Base-by-base conservation (phyloP, 176 grass and related monocot genomes). In the Oryza brachyantha region DNA sequence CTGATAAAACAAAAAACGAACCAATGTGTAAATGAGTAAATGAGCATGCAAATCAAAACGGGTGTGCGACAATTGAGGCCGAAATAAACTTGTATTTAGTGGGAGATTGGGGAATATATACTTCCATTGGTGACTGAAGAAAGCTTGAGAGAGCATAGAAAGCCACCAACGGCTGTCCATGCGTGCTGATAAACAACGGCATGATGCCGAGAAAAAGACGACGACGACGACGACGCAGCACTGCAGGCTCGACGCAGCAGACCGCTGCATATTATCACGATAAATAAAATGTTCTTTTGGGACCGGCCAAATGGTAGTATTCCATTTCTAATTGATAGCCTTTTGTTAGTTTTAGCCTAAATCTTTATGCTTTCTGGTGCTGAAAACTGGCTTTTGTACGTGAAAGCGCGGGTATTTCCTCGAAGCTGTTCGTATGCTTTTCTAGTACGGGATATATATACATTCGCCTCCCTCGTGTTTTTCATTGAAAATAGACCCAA, bases 1-100 rank as follows among this genome's bases (percentile, higher is more conserved):
- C 34, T 3, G 52, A 41, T 27, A 72, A 39, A 69, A 73, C 21
- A 10, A 31, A 34, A 52, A 19, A 52, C 31, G 13, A n/a, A 39
- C 0, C 11, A n/a, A n/a, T n/a, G 7, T 3, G 38, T 8, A 41
- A n/a, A n/a, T n/a, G n/a, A n/a, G n/a, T 29, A 36, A 64, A n/a
- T 16, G 24, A 34, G 10, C 86, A 88, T 62, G 80, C 80, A 68
- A 21, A 19, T 50, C 5, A 21, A 50, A 84, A 74, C 9, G 61
- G 27, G 39, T 74, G 81, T 42, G 16, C 38, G 13, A 67, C 46
- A 66, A 43, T 40, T 19, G 29, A 78, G 14, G 37, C 12, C 19
- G 11, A 60, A 41, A 67, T 67, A 61, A 69, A 60, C 26, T 42
- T 31, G 3, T 7, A 1, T 13, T 10, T 17, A n/a, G 19, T 24